phyloP scores from a whole-genome alignment of 1,284 basidiomycete genomes.

The Gomphus sp. region DNA sequence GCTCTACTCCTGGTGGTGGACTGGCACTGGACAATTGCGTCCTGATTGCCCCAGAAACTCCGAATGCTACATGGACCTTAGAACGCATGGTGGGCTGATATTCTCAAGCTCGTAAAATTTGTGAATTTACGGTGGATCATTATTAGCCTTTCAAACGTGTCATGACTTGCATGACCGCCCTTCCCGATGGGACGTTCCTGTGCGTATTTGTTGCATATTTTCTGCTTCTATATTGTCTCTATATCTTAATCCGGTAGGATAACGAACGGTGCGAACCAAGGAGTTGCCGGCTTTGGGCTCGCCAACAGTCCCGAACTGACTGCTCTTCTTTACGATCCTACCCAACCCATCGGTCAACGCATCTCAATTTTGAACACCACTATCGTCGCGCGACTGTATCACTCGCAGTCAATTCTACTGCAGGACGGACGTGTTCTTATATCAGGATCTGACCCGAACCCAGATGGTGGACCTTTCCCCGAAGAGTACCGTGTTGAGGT shows the following conservation, averaged over 20 bases:
- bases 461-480: conserved; percentile 10
- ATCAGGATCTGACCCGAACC: conserved; percentile 12
- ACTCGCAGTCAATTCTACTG: conserved; percentile 15
- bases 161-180: conserved; percentile 61
- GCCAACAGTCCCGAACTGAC: conserved; percentile 52
- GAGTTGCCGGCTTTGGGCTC: conserved; percentile 66
- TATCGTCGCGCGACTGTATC: conserved; percentile 14
- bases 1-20: conserved; percentile 29
- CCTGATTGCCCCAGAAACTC: conserved; percentile 49
- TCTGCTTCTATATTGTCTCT: not conserved
- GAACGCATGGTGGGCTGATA: conserved; percentile 57
- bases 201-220: not conserved
- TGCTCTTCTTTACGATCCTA: conserved; percentile 63
- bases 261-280: conserved; percentile 57
- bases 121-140: not conserved
- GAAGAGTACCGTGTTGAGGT: conserved; percentile 13
- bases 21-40: conserved; percentile 65
- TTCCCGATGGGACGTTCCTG: conserved; percentile 68
- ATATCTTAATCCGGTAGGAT: conserved; percentile 24
- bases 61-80: conserved; percentile 50
- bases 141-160: conserved; percentile 67
- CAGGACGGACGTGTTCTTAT: conserved; percentile 13
- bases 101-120: not conserved
- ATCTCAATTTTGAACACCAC: conserved; percentile 30
- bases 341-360: conserved; percentile 46